Conservation (phyloP, 768 basidiomycete species). For the Amanita pallidorosea region DNA sequence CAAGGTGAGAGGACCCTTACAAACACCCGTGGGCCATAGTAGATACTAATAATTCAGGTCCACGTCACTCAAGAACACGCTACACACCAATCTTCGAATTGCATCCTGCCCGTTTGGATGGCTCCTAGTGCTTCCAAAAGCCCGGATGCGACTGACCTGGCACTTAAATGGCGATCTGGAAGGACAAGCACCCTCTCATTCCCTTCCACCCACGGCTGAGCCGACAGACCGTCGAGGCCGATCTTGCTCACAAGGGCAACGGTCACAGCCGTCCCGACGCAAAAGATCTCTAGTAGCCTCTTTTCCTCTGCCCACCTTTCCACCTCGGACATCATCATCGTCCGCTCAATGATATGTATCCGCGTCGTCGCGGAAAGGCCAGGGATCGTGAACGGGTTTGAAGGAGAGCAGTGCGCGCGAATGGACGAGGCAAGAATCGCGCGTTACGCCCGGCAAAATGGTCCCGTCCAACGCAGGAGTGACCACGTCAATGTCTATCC, state of each 20-base stretch:
- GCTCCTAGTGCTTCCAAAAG: constrained; percentile 54
- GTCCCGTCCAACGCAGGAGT: constrained; percentile 83
- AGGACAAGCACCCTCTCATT: constrained; percentile 28
- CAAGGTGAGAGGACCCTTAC: too few relatives aligned
- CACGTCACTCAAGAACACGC: background rate
- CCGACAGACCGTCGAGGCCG: constrained; percentile 26
- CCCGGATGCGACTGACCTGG: constrained; percentile 49
- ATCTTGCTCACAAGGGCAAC: constrained; percentile 56
- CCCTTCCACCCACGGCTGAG: background rate
- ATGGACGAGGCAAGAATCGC: constrained; percentile 59
- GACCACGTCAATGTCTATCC: constrained; percentile 61
- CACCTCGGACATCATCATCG: background rate
- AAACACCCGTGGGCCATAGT: too few relatives aligned
- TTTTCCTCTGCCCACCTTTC: constrained; percentile 33
- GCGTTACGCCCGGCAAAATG: constrained; percentile 88
- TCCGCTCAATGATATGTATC: background rate
- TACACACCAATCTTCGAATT: constrained; percentile 61
- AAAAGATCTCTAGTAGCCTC: constrained; percentile 62
- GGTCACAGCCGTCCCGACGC: constrained; percentile 68
- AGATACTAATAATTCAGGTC: too few relatives aligned
- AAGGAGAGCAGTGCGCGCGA: constrained; percentile 36
- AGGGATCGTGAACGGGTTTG: constrained; percentile 33
- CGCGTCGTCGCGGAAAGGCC: constrained; percentile 16
- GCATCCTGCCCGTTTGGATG: constrained; percentile 59
- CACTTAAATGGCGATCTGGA: constrained; percentile 30